These are phyloP conservation scores for Cutaneotrichosporon mucoides DNA, from an alignment of 1,284 basidiomycete genomes.

Conservation along the genomic window DNA sequence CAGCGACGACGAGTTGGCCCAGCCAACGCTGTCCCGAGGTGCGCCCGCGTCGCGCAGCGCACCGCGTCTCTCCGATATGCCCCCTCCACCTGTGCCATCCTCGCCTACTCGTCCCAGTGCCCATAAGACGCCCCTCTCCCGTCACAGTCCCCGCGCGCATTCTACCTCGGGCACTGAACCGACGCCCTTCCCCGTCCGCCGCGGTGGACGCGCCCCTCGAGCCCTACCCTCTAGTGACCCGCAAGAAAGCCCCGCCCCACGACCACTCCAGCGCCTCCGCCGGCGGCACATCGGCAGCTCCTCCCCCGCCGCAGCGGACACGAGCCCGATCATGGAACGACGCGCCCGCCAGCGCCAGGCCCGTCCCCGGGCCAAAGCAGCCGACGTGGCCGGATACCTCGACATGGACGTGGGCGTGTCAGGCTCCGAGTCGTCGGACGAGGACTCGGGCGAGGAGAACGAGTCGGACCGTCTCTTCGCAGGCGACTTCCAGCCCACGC, in stretches of 20 bases:
- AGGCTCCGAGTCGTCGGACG: slow-evolving; percentile 34
- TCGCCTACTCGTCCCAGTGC: neutral
- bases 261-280: slow-evolving; percentile 11
- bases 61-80: slow-evolving; percentile 4
- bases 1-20: slow-evolving; percentile 7
- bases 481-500: slow-evolving; percentile 50
- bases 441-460: slow-evolving; percentile 41
- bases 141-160: neutral
- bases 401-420: slow-evolving; percentile 41
- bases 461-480: slow-evolving; percentile 49
- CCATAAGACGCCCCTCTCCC: slow-evolving; percentile 1
- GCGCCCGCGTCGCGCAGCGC: too few species aligned
- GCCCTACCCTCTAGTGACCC: neutral
- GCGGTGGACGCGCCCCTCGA: neutral
- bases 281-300: slow-evolving; percentile 1
- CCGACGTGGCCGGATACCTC: neutral
- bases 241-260: slow-evolving; percentile 4
- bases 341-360: too few species aligned
- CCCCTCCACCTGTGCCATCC: slow-evolving; percentile 9
- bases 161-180: neutral
- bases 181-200: slow-evolving; percentile 10
- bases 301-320: neutral
- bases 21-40: too few species aligned
- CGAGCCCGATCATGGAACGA: neutral
- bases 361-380: too few species aligned